phyloP scores from a whole-genome alignment of 139 green algal species.

The Eudorina sp. region DNA sequence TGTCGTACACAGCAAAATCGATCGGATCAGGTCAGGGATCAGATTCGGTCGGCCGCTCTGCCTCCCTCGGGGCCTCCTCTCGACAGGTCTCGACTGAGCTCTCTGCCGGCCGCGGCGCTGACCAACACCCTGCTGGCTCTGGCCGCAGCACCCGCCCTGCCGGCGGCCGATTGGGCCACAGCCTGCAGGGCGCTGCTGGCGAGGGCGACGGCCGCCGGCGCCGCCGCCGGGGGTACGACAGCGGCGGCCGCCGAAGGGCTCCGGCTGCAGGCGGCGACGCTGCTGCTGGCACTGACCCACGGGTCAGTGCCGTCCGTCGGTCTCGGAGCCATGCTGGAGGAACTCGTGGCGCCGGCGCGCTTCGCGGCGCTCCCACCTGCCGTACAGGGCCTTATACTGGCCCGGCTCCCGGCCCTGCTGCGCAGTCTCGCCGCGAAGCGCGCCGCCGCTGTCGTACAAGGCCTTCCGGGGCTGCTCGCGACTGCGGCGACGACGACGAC shows the following conservation, averaged over 20 bases:
- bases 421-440: slow-evolving; percentile 7
- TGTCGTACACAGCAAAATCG: no score
- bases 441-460: background rate
- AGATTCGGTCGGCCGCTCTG: no score
- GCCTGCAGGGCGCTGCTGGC: slow-evolving; percentile 19
- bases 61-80: no score
- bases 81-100: background rate
- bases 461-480: slow-evolving; percentile 24
- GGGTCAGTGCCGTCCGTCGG: background rate
- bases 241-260: background rate
- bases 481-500: slow-evolving; percentile 13
- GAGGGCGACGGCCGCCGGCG: background rate
- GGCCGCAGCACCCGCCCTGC: slow-evolving; percentile 10
- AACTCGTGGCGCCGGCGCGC: slow-evolving; percentile 27
- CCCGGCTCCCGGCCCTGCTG: slow-evolving; percentile 27
- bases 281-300: slow-evolving; percentile 40
- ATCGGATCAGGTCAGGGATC: no score
- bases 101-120: background rate
- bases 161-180: slow-evolving; percentile 29
- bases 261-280: slow-evolving; percentile 21
- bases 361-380: slow-evolving; percentile 11
- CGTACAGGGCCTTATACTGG: slow-evolving; percentile 8
- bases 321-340: slow-evolving; percentile 25
- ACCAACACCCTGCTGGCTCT: slow-evolving; percentile 6
- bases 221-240: no score